Evolutionary conservation across 345 rosid genomes (phyloP).

Genomic region (Aquilaria sinensis): DNA sequence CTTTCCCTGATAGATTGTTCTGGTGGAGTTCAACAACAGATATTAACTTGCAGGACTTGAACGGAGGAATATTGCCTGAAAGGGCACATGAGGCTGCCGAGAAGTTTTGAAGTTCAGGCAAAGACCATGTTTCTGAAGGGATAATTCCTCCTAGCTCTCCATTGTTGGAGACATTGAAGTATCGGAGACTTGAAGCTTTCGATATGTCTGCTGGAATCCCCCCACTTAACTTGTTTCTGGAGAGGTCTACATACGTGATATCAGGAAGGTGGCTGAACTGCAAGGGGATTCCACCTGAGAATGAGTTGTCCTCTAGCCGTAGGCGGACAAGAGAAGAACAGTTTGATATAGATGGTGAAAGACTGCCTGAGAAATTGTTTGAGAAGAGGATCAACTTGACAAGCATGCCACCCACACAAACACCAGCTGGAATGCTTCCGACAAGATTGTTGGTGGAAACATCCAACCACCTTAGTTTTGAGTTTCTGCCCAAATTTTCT

Average conservation of each 20-base stretch:
- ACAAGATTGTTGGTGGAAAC: slow-evolving; percentile 74
- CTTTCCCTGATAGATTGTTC: slow-evolving; percentile 48
- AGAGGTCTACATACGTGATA: slow-evolving; percentile 70
- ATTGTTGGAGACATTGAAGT: slow-evolving; percentile 71
- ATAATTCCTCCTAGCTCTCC: slow-evolving; percentile 56
- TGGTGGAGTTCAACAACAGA: slow-evolving; percentile 54
- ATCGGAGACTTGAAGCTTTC: slow-evolving; percentile 59
- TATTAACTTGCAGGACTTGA: slow-evolving; percentile 53
- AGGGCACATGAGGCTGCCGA: slow-evolving; percentile 68
- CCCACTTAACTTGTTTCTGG: slow-evolving; percentile 67
- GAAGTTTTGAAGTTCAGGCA: slow-evolving; percentile 64
- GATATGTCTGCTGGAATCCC: slow-evolving; percentile 57
- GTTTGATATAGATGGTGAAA: slow-evolving; percentile 59
- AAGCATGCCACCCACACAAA: slow-evolving; percentile 68
- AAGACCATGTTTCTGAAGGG: slow-evolving; percentile 56
- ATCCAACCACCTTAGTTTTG: slow-evolving; percentile 81
- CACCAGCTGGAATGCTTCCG: slow-evolving; percentile 70
- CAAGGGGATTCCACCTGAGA: slow-evolving; percentile 73
- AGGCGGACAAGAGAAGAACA: slow-evolving; percentile 84
- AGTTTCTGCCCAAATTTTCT: slow-evolving; percentile 57
- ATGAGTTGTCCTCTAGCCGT: slow-evolving; percentile 77
- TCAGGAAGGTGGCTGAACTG: slow-evolving; percentile 51
- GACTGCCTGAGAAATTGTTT: slow-evolving; percentile 56
- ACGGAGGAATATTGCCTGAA: slow-evolving; percentile 55
- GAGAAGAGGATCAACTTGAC: slow-evolving; percentile 77